Conservation (phyloP, 2,329 filamentous ascomycete genomes). For the Sporothrix mexicana region DNA sequence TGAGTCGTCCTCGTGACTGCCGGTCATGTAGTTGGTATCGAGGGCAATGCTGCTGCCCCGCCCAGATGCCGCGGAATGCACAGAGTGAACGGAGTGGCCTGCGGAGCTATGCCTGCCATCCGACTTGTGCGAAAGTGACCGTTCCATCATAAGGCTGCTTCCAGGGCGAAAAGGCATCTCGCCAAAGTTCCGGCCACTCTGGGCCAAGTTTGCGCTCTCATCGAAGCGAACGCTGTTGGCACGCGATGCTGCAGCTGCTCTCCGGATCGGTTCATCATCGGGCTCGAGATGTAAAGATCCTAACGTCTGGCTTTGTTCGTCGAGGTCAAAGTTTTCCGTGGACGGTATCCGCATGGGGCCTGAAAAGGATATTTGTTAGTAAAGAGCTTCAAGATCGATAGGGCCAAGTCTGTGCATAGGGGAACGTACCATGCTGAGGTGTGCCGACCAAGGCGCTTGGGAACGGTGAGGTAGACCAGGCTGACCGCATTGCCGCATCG, state of each 20-base stretch:
- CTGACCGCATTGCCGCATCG: constrained; percentile 75
- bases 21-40: constrained; percentile 71
- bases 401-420: not conserved
- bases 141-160: constrained; percentile 88
- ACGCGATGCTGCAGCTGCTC: constrained; percentile 79
- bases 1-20: constrained; percentile 69
- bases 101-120: constrained; percentile 93
- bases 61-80: constrained; percentile 75
- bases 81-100: constrained; percentile 73
- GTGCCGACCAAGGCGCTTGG: constrained; percentile 83
- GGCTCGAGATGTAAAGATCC: constrained; percentile 83
- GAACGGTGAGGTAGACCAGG: constrained; percentile 91
- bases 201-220: constrained; percentile 85
- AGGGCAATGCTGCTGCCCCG: constrained; percentile 88
- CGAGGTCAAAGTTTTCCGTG: constrained; percentile 88
- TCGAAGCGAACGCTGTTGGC: constrained; percentile 98
- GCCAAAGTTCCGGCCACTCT: constrained; percentile 79
- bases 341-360: constrained; percentile 79
- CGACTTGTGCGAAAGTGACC: constrained; percentile 91
- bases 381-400: not conserved
- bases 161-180: constrained; percentile 81
- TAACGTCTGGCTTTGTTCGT: constrained; percentile 82
- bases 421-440: constrained; percentile 77
- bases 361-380: constrained; percentile 46
- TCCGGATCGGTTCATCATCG: constrained; percentile 83